Conservation (phyloP, 2,329 filamentous ascomycete species). For the Chrysoporthe deuterocubensis region DNA sequence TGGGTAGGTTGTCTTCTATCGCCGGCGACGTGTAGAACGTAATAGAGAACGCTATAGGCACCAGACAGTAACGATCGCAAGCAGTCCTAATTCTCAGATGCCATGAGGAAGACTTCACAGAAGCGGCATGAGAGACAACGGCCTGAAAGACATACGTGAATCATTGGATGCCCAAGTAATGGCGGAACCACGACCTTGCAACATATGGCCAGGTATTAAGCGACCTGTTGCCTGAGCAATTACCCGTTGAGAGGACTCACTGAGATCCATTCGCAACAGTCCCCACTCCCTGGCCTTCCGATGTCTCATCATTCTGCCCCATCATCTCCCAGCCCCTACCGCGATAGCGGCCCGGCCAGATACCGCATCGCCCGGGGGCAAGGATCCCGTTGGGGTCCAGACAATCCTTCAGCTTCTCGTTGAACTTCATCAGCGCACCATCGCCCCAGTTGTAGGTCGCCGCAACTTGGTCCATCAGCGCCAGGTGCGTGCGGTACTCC, state of each 20-base stretch:
- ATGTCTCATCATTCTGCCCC: constrained; percentile 35
- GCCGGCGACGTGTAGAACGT: too few relatives aligned
- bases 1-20: too few relatives aligned
- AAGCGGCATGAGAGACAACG: too few relatives aligned
- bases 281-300: constrained; percentile 39
- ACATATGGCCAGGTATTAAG: too few relatives aligned
- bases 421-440: constrained; percentile 41
- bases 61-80: too few relatives aligned
- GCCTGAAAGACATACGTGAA: too few relatives aligned
- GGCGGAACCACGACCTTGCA: too few relatives aligned
- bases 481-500: constrained; percentile 47
- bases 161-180: too few relatives aligned
- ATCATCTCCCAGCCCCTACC: constrained; percentile 43
- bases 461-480: constrained; percentile 45
- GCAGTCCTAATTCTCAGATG: too few relatives aligned
- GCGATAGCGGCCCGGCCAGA: constrained; percentile 44
- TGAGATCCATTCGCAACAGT: neutral
- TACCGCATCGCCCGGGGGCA: constrained; percentile 50
- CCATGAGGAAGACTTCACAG: too few relatives aligned
- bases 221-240: too few relatives aligned
- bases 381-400: constrained; percentile 50
- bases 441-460: constrained; percentile 46
- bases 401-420: constrained; percentile 44
- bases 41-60: too few relatives aligned
- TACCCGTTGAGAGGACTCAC: neutral